A percentile compares a stretch with the other conserved stretches of the same genome.
Conservation (phyloP, 305 asterid species). For the Fraxinus greggii region DNA sequence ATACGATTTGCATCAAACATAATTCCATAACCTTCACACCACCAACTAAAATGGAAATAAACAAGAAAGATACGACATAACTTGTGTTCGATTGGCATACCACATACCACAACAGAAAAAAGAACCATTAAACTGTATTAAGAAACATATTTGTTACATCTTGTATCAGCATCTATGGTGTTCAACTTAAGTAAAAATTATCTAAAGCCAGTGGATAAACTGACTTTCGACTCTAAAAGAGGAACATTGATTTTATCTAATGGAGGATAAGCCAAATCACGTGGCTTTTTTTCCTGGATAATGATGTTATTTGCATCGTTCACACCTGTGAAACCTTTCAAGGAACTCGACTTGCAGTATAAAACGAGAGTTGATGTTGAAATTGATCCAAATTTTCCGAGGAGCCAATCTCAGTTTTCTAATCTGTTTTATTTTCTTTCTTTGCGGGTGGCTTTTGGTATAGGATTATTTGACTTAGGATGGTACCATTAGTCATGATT, state of each 20-base stretch:
- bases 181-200: neutral
- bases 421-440: constrained; percentile 73
- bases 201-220: neutral
- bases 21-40: neutral
- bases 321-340: neutral
- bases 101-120: neutral
- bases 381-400: neutral
- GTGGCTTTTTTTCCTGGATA: neutral
- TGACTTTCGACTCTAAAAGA: neutral
- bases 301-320: neutral
- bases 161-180: neutral
- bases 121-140: neutral
- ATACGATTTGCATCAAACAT: neutral
- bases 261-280: neutral
- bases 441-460: constrained; percentile 62
- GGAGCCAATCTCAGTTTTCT: constrained; percentile 24
- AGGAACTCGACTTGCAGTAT: neutral
- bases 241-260: neutral
- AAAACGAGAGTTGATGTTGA: neutral
- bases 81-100: neutral
- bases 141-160: neutral
- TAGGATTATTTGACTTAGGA: constrained; percentile 70
- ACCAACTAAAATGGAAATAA: neutral
- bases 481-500: constrained; percentile 73
- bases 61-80: neutral